A percentile compares a stretch with the other conserved stretches of the same genome.
Evolutionary conservation across 441 rosid species (phyloP).

Genomic region (Capsella rubella): DNA sequence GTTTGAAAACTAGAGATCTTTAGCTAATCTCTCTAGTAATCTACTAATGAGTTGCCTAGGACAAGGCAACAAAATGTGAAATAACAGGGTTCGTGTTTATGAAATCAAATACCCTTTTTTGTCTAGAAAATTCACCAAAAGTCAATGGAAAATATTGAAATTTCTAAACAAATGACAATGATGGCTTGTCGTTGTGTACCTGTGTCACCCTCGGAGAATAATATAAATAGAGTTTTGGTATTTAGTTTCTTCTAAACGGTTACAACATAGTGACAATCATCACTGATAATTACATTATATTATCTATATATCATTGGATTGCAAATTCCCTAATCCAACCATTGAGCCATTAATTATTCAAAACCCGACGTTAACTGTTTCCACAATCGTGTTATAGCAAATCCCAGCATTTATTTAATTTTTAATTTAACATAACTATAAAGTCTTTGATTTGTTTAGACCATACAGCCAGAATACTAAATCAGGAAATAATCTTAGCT

Average conservation of each 20-base stretch:
- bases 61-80: conserved; percentile 4
- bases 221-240: not conserved
- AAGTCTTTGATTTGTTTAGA: conserved; percentile 10
- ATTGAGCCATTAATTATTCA: not conserved
- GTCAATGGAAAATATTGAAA: not conserved
- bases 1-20: conserved; percentile 11
- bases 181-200: not conserved
- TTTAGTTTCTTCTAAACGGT: not conserved
- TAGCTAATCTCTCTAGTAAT: not conserved
- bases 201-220: not conserved
- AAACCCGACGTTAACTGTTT: not conserved
- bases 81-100: conserved; percentile 20
- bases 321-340: not conserved
- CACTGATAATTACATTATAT: not conserved
- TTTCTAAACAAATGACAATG: not conserved
- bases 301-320: not conserved
- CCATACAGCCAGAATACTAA: not conserved
- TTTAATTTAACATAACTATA: not conserved
- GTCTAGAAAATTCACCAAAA: not conserved
- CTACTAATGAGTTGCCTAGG: conserved; percentile 1
- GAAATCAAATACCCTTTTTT: conserved; percentile 17
- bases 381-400: not conserved
- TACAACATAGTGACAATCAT: not conserved
- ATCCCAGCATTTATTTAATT: conserved; percentile 9
- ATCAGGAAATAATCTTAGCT: conserved; percentile 13